phyloP scores from a whole-genome alignment of 306 rosid species.

The Cotoneaster glaucophyllus region DNA sequence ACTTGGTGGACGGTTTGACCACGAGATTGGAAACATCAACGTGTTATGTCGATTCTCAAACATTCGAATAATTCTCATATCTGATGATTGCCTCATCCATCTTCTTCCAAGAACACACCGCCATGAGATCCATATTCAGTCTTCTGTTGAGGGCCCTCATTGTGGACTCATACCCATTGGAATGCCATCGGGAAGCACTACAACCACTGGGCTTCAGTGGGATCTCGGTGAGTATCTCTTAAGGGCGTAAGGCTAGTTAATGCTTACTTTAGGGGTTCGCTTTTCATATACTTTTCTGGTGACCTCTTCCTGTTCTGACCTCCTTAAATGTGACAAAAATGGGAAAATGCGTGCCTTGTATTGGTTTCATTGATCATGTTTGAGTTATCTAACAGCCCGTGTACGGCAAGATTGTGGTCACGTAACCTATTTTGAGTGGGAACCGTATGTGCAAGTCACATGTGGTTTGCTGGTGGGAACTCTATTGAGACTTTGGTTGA shows the following conservation, averaged over 20 bases:
- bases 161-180: conserved; percentile 94
- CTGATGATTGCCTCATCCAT: conserved; percentile 77
- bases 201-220: conserved; percentile 90
- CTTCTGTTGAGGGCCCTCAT: conserved; percentile 84
- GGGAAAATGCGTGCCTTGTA: not conserved
- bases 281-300: not conserved
- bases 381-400: not conserved
- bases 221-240: conserved; percentile 64
- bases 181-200: conserved; percentile 69
- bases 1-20: conserved; percentile 97
- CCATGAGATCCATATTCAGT: conserved; percentile 67
- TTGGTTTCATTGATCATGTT: not conserved
- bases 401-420: not conserved
- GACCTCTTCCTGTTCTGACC: not conserved
- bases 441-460: not conserved
- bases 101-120: conserved; percentile 66
- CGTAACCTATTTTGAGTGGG: not conserved
- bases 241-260: not conserved
- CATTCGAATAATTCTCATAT: conserved; percentile 61
- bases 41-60: conserved; percentile 65
- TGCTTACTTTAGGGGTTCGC: not conserved
- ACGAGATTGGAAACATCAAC: conserved; percentile 87
- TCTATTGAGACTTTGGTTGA: not conserved
- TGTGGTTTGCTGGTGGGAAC: not conserved
- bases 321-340: not conserved